phyloP scores from a whole-genome alignment of 768 basidiomycete species.

The Boletus reticulatus region DNA sequence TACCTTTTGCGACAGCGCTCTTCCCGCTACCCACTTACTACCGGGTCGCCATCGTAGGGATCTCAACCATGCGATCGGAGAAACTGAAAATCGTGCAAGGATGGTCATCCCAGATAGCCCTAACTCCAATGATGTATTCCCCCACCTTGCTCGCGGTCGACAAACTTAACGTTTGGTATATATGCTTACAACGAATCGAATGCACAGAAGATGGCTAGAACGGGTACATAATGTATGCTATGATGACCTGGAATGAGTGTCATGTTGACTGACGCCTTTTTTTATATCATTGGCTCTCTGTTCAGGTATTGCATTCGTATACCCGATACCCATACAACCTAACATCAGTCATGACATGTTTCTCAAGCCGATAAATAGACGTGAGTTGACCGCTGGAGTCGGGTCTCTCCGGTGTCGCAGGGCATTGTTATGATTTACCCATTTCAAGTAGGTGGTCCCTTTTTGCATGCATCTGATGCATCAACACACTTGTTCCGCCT shows the following conservation, averaged over 20 bases:
- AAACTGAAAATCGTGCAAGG: conserved; percentile 74
- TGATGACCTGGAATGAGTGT: conserved; percentile 68
- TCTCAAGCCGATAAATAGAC: conserved; percentile 65
- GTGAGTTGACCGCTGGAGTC: conserved; percentile 56
- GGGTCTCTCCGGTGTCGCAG: conserved; percentile 41
- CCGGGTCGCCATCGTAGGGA: conserved; percentile 44
- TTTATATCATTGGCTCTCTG: background rate
- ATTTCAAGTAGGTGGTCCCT: conserved; percentile 59
- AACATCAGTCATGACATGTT: conserved; percentile 85
- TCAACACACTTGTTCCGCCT: background rate
- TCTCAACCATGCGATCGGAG: conserved; percentile 57
- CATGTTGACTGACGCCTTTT: background rate
- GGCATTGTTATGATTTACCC: conserved; percentile 67
- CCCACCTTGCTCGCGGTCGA: conserved; percentile 79
- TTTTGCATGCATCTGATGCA: conserved; percentile 71
- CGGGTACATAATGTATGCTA: conserved; percentile 43
- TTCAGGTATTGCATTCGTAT: conserved; percentile 71
- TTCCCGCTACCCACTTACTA: conserved; percentile 51
- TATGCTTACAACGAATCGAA: conserved; percentile 49
- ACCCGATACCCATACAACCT: conserved; percentile 76
- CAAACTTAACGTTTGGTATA: conserved; percentile 64
- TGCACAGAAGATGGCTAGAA: conserved; percentile 44
- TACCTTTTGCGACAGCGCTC: conserved; percentile 76
- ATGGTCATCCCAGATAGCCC: conserved; percentile 59
- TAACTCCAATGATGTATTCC: conserved; percentile 40